Conservation (phyloP, 768 basidiomycete genomes). For the Pleurotus tuber-regium region DNA sequence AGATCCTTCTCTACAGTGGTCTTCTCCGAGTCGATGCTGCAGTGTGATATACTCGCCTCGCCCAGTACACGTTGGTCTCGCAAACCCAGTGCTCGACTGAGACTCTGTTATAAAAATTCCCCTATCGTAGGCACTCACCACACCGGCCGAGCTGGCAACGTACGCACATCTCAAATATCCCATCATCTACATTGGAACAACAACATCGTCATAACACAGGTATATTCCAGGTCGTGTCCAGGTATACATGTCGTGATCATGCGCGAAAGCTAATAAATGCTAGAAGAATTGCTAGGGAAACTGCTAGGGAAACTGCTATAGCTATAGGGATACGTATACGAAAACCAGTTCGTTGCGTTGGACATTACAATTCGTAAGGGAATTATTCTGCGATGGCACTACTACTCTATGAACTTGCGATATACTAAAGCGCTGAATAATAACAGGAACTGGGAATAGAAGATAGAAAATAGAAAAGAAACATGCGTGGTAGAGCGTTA, state of each 20-base stretch:
- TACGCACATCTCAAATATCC: too few species aligned
- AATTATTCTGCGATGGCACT: neutral
- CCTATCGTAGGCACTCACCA: neutral
- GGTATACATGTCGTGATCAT: conserved; percentile 6
- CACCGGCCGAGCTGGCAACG: neutral
- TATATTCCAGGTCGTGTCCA: conserved; percentile 7
- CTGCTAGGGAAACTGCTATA: too few species aligned
- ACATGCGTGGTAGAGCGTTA: neutral
- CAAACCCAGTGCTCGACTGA: neutral
- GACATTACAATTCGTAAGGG: conserved; percentile 3
- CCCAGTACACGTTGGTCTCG: neutral
- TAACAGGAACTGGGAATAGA: neutral
- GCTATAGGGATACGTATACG: neutral
- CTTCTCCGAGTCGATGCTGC: too few species aligned
- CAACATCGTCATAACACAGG: neutral
- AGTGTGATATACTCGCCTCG: too few species aligned
- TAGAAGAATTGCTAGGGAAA: too few species aligned
- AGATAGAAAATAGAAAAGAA: neutral
- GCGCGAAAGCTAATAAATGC: too few species aligned
- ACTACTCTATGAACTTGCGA: conserved; percentile 2
- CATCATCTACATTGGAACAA: too few species aligned
- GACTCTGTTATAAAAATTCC: too few species aligned
- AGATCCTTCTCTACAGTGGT: too few species aligned
- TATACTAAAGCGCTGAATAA: neutral
- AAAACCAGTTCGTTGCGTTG: conserved; percentile 11